phyloP scores from a whole-genome alignment of 768 basidiomycete species.

The Sporobolomyces phaffii region DNA sequence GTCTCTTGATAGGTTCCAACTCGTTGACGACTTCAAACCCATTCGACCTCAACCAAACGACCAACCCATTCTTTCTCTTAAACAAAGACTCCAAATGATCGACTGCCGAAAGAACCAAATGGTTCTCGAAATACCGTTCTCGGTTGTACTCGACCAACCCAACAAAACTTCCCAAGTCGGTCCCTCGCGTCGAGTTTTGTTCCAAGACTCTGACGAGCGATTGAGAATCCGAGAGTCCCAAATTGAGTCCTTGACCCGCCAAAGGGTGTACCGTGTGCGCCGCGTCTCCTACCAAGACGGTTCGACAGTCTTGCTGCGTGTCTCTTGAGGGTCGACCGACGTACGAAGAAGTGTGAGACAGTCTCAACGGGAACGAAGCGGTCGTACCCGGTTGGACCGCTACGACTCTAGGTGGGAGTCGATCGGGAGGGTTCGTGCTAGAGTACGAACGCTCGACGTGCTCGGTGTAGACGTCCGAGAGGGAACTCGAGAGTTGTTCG shows the following conservation, averaged over 20 bases:
- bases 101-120: conserved; percentile 70
- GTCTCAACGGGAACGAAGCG: conserved; percentile 84
- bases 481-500: conserved; percentile 40
- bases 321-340: conserved; percentile 52
- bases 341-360: conserved; percentile 80
- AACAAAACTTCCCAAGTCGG: conserved; percentile 76
- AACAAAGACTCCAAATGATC: conserved; percentile 91
- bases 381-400: conserved; percentile 64
- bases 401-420: conserved; percentile 67
- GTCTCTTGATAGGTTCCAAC: conserved; percentile 70
- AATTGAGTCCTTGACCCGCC: conserved; percentile 90
- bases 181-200: conserved; percentile 59
- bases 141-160: conserved; percentile 68
- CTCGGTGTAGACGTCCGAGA: background rate
- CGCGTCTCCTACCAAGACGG: conserved; percentile 88
- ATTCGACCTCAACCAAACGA: conserved; percentile 75
- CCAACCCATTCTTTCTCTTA: conserved; percentile 4
- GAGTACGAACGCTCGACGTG: conserved; percentile 15
- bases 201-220: conserved; percentile 63
- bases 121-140: conserved; percentile 78
- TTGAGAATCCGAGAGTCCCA: conserved; percentile 82
- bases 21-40: conserved; percentile 91
- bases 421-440: conserved; percentile 50
- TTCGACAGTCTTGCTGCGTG: conserved; percentile 56
- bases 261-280: conserved; percentile 92